phyloP scores from a whole-genome alignment of 768 basidiomycete genomes.

The Tubosaeta sp. region DNA sequence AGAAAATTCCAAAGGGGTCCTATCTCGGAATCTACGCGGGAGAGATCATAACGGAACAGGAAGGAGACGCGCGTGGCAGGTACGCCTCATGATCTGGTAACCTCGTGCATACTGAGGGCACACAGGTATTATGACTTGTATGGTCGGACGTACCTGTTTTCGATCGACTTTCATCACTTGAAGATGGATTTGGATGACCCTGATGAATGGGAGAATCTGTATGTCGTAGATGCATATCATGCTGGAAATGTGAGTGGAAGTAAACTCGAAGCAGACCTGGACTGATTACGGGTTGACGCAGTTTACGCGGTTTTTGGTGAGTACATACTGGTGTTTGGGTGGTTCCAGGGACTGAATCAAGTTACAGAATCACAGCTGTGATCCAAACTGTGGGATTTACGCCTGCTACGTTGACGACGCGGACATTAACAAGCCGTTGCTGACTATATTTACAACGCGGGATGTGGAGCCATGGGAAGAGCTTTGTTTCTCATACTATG shows the following conservation, averaged over 20 bases:
- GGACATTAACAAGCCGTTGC: slow-evolving; percentile 62
- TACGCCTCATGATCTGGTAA: slow-evolving; percentile 32
- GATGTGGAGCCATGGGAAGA: slow-evolving; percentile 68
- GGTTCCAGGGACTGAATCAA: neutral
- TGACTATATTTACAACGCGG: slow-evolving; percentile 61
- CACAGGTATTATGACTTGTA: slow-evolving; percentile 67
- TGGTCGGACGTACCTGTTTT: slow-evolving; percentile 77
- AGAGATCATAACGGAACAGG: slow-evolving; percentile 68
- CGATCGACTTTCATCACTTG: slow-evolving; percentile 75
- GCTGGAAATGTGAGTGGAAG: slow-evolving; percentile 65
- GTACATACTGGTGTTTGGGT: slow-evolving; percentile 17
- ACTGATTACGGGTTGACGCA: slow-evolving; percentile 28
- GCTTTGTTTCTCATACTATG: slow-evolving; percentile 72
- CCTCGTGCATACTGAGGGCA: neutral
- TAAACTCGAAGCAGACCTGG: neutral
- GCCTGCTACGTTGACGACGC: slow-evolving; percentile 77
- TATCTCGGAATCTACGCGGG: slow-evolving; percentile 86
- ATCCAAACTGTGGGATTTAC: slow-evolving; percentile 74
- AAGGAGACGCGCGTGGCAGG: slow-evolving; percentile 64
- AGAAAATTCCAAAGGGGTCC: slow-evolving; percentile 61
- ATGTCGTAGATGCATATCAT: slow-evolving; percentile 83
- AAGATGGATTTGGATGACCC: slow-evolving; percentile 28
- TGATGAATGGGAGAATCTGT: slow-evolving; percentile 34
- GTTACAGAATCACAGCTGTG: slow-evolving; percentile 83
- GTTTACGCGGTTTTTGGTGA: slow-evolving; percentile 89